A percentile compares a stretch with the other conserved stretches of the same genome.
Conservation (phyloP, 176 grass and related monocot species). For the Carex pumila region DNA sequence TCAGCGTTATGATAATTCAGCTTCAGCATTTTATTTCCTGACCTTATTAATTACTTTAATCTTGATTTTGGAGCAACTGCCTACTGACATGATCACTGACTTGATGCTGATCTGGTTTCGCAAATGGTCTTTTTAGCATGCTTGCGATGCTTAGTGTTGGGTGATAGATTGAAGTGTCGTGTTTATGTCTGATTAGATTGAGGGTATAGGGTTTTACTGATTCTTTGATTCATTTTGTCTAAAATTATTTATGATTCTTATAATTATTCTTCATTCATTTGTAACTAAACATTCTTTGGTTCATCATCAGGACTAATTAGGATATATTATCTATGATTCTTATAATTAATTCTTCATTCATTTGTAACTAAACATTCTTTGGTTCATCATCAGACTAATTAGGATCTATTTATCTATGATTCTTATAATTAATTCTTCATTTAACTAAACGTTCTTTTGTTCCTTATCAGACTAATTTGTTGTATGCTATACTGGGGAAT, state of each 20-base stretch:
- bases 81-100: conserved; percentile 1
- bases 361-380: conserved; percentile 32
- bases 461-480: too few species aligned
- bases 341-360: conserved; percentile 20
- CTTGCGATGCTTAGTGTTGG: conserved; percentile 33
- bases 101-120: conserved; percentile 22
- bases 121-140: conserved; percentile 40
- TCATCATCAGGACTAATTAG: not conserved
- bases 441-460: too few species aligned
- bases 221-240: conserved; percentile 7
- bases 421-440: too few species aligned
- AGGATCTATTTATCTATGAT: not conserved
- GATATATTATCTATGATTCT: not conserved
- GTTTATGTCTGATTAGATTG: not conserved
- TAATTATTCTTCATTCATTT: conserved; percentile 29
- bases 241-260: conserved; percentile 3
- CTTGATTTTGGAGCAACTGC: not conserved
- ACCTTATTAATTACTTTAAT: conserved; percentile 1
- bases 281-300: conserved; percentile 26
- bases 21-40: conserved; percentile 44
- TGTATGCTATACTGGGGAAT: not conserved
- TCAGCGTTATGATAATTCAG: conserved; percentile 73
- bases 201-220: not conserved
- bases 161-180: not conserved
- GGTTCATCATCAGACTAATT: not conserved